phyloP scores from a whole-genome alignment of 257 asterid genomes.

The Datura wrightii region DNA sequence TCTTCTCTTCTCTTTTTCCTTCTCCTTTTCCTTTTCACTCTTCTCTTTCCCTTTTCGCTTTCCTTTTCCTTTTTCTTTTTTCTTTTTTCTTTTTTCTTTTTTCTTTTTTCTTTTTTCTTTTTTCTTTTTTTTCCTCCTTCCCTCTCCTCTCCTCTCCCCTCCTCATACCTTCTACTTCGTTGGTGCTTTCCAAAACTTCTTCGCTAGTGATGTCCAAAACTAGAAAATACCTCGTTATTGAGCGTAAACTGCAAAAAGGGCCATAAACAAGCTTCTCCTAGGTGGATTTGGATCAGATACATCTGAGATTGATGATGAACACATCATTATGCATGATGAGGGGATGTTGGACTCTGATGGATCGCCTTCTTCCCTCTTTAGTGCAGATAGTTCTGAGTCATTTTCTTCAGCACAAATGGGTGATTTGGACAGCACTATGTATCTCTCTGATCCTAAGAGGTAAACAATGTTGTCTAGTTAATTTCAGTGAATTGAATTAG shows the following conservation, averaged over 20 bases:
- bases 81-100: too few species aligned
- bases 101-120: too few species aligned
- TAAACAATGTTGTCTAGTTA: slow-evolving; percentile 34
- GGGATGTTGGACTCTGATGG: slow-evolving; percentile 72
- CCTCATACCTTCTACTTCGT: not conserved
- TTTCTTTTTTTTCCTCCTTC: too few species aligned
- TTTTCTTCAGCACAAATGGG: slow-evolving; percentile 95
- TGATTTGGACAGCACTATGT: slow-evolving; percentile 80
- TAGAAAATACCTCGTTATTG: not conserved
- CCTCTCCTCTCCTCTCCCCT: not conserved
- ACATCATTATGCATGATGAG: slow-evolving; percentile 72
- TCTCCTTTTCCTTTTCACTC: not conserved
- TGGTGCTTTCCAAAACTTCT: not conserved
- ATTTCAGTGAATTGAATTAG: not conserved
- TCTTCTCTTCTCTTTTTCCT: not conserved
- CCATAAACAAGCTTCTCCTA: slow-evolving; percentile 83
- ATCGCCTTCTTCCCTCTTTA: slow-evolving; percentile 84
- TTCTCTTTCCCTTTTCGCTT: not conserved
- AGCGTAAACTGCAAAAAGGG: slow-evolving; percentile 73
- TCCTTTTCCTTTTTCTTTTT: too few species aligned
- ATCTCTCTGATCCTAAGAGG: slow-evolving; percentile 75
- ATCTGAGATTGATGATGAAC: slow-evolving; percentile 88
- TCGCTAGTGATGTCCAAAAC: not conserved
- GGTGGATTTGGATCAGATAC: slow-evolving; percentile 85
- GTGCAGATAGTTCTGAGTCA: slow-evolving; percentile 67